Conservation (phyloP, 768 basidiomycete species). For the Boletus vinaceobasis region DNA sequence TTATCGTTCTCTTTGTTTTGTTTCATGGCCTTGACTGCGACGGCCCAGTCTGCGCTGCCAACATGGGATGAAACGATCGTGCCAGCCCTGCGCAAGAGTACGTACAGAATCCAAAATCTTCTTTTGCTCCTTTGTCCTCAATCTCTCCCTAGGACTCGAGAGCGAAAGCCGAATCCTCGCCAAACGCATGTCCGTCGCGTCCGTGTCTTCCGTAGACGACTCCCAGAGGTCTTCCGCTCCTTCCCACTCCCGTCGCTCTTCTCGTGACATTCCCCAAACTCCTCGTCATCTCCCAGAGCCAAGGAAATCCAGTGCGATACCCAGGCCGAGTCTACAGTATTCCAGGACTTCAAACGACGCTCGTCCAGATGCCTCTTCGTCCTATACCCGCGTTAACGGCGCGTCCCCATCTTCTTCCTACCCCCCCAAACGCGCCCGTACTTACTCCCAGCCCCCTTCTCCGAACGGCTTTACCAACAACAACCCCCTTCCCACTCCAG, state of each 20-base stretch:
- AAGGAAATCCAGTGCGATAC: constrained; percentile 42
- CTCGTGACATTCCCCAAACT: constrained; percentile 18
- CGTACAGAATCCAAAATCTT: constrained; percentile 15
- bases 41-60: constrained; percentile 38
- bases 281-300: constrained; percentile 30
- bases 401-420: constrained; percentile 31
- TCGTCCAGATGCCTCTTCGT: constrained; percentile 23
- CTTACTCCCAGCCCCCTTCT: constrained; percentile 53
- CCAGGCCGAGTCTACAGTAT: constrained; percentile 43
- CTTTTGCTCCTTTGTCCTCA: neutral
- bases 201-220: constrained; percentile 56
- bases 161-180: constrained; percentile 75
- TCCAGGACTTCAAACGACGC: constrained; percentile 30
- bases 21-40: constrained; percentile 43
- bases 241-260: constrained; percentile 16
- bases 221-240: constrained; percentile 20
- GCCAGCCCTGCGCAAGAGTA: constrained; percentile 76
- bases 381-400: constrained; percentile 26
- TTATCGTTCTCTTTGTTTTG: neutral
- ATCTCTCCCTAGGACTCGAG: constrained; percentile 58
- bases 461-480: constrained; percentile 31
- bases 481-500: constrained; percentile 32
- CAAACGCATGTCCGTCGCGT: constrained; percentile 72
- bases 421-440: constrained; percentile 52
- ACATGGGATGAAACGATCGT: constrained; percentile 84